Conservation (phyloP, 2,329 filamentous ascomycete species). For the Parafenestella ontariensis region DNA sequence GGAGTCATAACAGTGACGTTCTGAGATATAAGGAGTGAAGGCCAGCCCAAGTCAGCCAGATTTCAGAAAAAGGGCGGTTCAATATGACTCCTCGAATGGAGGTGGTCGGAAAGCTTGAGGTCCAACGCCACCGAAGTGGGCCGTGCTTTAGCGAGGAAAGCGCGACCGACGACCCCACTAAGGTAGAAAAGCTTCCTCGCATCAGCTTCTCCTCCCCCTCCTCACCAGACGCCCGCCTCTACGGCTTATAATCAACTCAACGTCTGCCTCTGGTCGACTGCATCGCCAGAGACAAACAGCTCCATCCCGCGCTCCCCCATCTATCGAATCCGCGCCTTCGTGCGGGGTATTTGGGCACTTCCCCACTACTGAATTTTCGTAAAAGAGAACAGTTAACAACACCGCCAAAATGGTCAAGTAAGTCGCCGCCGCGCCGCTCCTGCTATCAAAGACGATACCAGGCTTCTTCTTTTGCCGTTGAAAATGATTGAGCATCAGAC, state of each 20-base stretch:
- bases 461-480: not conserved
- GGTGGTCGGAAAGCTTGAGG: slow-evolving; percentile 8
- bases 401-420: slow-evolving; percentile 99
- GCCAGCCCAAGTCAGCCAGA: not conserved
- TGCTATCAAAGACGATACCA: not conserved
- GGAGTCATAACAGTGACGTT: not conserved
- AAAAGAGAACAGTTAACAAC: slow-evolving; percentile 54
- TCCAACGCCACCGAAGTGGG: slow-evolving; percentile 17
- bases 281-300: slow-evolving; percentile 42
- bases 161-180: slow-evolving; percentile 23
- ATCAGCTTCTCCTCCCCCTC: slow-evolving; percentile 19
- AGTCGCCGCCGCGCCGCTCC: slow-evolving; percentile 58
- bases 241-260: slow-evolving; percentile 29
- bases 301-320: slow-evolving; percentile 24
- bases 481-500: slow-evolving; percentile 36
- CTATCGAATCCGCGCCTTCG: slow-evolving; percentile 31
- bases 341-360: slow-evolving; percentile 47
- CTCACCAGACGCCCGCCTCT: slow-evolving; percentile 28
- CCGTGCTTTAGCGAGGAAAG: slow-evolving; percentile 22
- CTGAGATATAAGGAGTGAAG: not conserved
- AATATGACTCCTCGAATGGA: slow-evolving; percentile 9
- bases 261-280: slow-evolving; percentile 41
- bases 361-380: slow-evolving; percentile 45
- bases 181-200: slow-evolving; percentile 21
- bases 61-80: not conserved